Evolutionary conservation across 805 yeast species (phyloP).

Genomic region (Monosporozyma yasuniensis): DNA sequence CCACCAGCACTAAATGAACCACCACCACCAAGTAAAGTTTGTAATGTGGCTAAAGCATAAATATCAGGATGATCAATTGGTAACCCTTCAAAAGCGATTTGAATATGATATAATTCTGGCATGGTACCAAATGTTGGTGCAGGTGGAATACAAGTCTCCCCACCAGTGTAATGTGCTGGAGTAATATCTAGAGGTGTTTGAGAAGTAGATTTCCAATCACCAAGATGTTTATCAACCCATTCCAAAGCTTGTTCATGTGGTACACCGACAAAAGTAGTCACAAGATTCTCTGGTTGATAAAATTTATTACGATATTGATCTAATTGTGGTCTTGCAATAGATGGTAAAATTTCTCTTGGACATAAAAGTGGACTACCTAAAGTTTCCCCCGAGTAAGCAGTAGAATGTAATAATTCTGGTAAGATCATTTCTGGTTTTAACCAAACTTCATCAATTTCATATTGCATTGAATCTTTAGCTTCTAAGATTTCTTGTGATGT

Average conservation of each 20-base stretch:
- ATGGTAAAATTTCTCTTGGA: constrained; percentile 57
- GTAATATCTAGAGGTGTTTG: constrained; percentile 17
- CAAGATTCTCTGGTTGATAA: constrained; percentile 72
- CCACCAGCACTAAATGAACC: constrained; percentile 98
- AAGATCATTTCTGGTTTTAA: constrained; percentile 73
- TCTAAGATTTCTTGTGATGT: constrained; percentile 63
- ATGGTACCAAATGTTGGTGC: constrained; percentile 51
- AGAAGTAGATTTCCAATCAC: constrained; percentile 40
- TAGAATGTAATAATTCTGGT: constrained; percentile 83
- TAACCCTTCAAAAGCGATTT: constrained; percentile 80
- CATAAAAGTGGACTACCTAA: constrained; percentile 82
- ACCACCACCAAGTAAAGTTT: constrained; percentile 90
- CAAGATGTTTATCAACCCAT: constrained; percentile 54
- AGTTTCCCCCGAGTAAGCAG: constrained; percentile 65
- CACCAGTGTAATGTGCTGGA: constrained; percentile 49
- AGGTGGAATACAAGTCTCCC: constrained; percentile 46
- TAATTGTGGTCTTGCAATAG: constrained; percentile 45
- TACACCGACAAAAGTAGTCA: constrained; percentile 83
- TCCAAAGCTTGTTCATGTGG: constrained; percentile 58
- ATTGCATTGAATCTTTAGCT: constrained; percentile 62
- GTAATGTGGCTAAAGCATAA: constrained; percentile 83
- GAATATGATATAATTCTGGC: constrained; percentile 77
- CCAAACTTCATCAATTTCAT: constrained; percentile 77
- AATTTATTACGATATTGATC: constrained; percentile 53
- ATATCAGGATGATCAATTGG: constrained; percentile 78